phyloP scores from a whole-genome alignment of 257 asterid genomes.

The Fraxinus pennsylvanica region DNA sequence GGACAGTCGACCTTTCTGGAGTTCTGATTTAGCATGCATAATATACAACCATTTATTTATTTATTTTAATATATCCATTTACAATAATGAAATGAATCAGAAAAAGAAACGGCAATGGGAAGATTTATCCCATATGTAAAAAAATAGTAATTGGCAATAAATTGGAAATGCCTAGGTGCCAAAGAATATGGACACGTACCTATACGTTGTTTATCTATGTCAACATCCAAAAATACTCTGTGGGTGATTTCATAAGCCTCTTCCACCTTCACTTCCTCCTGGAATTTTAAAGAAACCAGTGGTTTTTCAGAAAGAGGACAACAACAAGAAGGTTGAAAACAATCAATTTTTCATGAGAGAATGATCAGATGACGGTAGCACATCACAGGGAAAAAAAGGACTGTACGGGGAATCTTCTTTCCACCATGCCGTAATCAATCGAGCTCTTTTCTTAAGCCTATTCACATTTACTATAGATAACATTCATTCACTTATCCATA shows the following conservation, averaged over 20 bases:
- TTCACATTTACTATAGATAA: not conserved
- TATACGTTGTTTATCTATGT: slow-evolving; percentile 81
- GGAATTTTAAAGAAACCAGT: slow-evolving; percentile 19
- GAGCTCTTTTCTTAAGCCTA: not conserved
- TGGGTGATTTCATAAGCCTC: slow-evolving; percentile 77
- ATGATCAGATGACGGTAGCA: not conserved
- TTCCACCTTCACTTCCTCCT: slow-evolving; percentile 60
- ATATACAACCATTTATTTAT: not conserved
- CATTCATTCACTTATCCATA: not conserved
- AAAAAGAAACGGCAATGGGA: not conserved
- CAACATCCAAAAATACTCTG: slow-evolving; percentile 92
- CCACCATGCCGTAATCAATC: not conserved
- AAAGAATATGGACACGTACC: slow-evolving; percentile 38
- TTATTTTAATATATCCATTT: not conserved
- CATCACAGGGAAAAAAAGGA: not conserved
- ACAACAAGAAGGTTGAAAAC: not conserved
- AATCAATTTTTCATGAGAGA: not conserved
- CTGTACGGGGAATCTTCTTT: not conserved
- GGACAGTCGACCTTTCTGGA: not conserved
- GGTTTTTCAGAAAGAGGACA: not conserved
- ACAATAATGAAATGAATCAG: not conserved
- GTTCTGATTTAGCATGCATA: not conserved
- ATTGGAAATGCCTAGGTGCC: not conserved
- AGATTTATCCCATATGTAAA: not conserved
- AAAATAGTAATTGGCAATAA: not conserved